Percentiles rank a stretch among this genome's conserved stretches.
Conservation (phyloP, 176 grass and related monocot species). For the Cenchrus americanus region DNA sequence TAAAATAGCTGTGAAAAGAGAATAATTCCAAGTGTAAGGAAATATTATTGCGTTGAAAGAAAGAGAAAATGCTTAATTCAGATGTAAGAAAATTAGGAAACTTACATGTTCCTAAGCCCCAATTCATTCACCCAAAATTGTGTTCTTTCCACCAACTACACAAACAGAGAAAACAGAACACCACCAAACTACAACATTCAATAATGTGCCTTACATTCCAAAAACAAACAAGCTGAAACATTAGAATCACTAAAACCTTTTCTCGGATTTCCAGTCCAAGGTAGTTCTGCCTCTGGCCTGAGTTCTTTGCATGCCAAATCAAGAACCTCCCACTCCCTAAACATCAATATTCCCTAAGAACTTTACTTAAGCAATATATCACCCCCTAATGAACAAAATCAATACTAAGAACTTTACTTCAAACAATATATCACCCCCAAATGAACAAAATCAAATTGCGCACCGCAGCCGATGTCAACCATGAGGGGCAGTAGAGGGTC, state of each 20-base stretch:
- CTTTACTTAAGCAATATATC: not conserved
- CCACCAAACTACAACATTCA: not conserved
- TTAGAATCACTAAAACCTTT: constrained; percentile 60
- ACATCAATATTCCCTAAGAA: constrained; percentile 5
- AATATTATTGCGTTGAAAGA: not conserved
- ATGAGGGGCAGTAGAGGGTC: constrained; percentile 76
- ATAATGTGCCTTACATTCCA: constrained; percentile 6
- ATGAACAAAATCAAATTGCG: not conserved
- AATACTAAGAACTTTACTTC: not conserved
- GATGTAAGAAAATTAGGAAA: constrained; percentile 40
- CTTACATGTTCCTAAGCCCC: constrained; percentile 76
- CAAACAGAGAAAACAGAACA: constrained; percentile 29
- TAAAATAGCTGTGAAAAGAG: constrained; percentile 63
- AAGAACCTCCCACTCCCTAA: constrained; percentile 92
- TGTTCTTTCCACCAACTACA: constrained; percentile 77
- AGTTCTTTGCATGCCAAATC: constrained; percentile 88
- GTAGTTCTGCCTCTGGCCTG: constrained; percentile 62
- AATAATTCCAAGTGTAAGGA: constrained; percentile 21
- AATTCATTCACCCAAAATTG: constrained; percentile 84
- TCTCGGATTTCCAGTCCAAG: constrained; percentile 88
- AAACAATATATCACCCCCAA: not conserved
- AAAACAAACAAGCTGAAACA: not conserved
- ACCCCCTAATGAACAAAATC: not conserved
- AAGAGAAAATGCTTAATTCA: not conserved
- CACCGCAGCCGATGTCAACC: constrained; percentile 96